Base-by-base conservation (phyloP, 1,284 basidiomycete genomes). In the Malassezia equina region DNA sequence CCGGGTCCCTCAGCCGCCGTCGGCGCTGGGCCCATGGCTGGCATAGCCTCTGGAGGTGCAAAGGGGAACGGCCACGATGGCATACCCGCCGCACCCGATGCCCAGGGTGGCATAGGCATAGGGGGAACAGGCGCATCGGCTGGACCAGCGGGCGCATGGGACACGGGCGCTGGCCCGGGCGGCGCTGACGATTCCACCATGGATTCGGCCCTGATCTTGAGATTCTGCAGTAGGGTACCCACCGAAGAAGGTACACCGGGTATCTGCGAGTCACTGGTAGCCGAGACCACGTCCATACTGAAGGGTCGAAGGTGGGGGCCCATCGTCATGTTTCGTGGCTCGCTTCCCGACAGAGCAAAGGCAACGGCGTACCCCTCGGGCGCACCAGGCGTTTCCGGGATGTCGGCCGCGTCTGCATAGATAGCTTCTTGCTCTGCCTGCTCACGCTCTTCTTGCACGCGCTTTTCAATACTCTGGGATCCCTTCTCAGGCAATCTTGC, bases 391-490 rank as follows among this genome's bases (percentile, higher is more conserved):
- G 36, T 41, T 7, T 41, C 49, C 4, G 55, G 55, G 31, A 57
- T 57, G 3, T 41, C 42, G 19, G 17, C 17, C 5, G 55, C 12
- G n/a, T 43, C 29, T 2, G 34, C 3, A 40, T 57, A 57, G 1
- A 27, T 2, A 8, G 25, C 40, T 9, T 19, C 25, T 4, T 15
- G 29, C 9, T 40, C 28, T 4, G 33, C 13, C 2, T 39, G 19
- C 21, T 57, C 55, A 32, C 47, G 47, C 46, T 57, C 44, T n/a
- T 51, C 55, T 44, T 57, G 55, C 12, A 33, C 45, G 2, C 31
- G 4, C 24, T 57, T 57, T 3, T 44, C 45, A 15, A 47, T n/a
- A 39, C 55, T 57, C 8, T 47, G 24, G 9, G 25, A 13, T 11
- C 49, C 55, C 17, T 34, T 45, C 9, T 50, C 46, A 23, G 47